Conservation (phyloP, 2,329 filamentous ascomycete genomes). For the Neurospora sp. region DNA sequence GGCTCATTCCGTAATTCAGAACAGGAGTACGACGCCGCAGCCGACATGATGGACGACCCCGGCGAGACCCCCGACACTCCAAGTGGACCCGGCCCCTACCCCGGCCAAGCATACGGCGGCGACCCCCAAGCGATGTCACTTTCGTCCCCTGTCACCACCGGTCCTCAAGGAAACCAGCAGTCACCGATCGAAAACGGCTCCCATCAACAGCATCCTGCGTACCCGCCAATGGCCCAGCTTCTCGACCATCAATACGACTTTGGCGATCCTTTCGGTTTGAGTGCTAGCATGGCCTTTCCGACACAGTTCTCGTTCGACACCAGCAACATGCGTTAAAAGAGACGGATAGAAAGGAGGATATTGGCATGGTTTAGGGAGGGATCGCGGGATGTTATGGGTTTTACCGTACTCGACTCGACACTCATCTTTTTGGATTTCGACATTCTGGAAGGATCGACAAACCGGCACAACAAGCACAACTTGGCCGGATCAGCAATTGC, state of each 20-base stretch:
- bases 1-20: constrained; percentile 66
- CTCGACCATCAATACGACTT: constrained; percentile 79
- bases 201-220: constrained; percentile 54
- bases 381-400: not conserved
- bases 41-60: constrained; percentile 78
- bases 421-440: not conserved
- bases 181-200: constrained; percentile 15
- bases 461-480: not conserved
- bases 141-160: constrained; percentile 28
- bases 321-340: constrained; percentile 37
- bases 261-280: constrained; percentile 77
- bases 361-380: not conserved
- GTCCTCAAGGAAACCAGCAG: constrained; percentile 27
- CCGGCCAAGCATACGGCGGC: constrained; percentile 41
- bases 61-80: constrained; percentile 54
- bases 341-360: not conserved
- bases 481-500: not conserved
- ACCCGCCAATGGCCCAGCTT: constrained; percentile 53
- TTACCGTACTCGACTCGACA: not conserved
- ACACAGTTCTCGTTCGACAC: constrained; percentile 70
- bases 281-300: constrained; percentile 91
- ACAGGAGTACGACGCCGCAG: constrained; percentile 91
- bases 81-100: constrained; percentile 55
- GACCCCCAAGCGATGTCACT: constrained; percentile 32
- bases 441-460: not conserved